Evolutionary conservation across 495 filamentous ascomycete species (phyloP), one percentile per base, ranked within the genome.

Genomic region (Xeromyces bisporus): DNA sequence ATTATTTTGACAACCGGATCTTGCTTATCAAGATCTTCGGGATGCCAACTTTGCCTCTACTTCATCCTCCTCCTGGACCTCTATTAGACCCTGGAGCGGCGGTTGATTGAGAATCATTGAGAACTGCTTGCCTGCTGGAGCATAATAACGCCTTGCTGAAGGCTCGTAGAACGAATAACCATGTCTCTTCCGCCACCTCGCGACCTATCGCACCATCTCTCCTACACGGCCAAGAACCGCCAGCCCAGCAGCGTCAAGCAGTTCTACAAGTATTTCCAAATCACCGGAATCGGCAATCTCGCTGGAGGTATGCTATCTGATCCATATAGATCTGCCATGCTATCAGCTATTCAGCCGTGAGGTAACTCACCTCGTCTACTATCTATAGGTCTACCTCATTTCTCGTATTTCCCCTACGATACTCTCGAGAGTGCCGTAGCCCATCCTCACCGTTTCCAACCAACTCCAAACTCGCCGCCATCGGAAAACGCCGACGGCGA

Each of bases 351-450:
- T 32, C 28, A 34, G 18, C 31, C 26, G 25, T n/a, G 14, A 21
- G 14, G 28, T 16, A 18, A 27, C 12, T 3, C 33, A 14, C 26
- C 18, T 28, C 9, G 35, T 36, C 24, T 17, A 13, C 39, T 5
- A 31, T 28, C 9, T 29, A 12, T 43, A 85, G 80, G 80, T 29
- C 67, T 91, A 9, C 86, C 86, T 13, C 77, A 84, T 50, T 53
- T 70, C 9, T 67, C 66, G 18, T 81, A 81, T 53, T 93, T 94
- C 46, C 86, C 86, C 10, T 93, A 79, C 50, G 84, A 93, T 35
- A 91, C 82, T 0, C 71, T 93, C 16, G 81, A 87, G 50, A 78
- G 82, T n/a, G 68, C 75, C 35, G 65, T 71, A 31, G 81, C 83
- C 7, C 67, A 66, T 15, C 71, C 84, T 7, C 54, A 75, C 12